Base-by-base conservation (phyloP, 1,284 basidiomycete genomes). In the Papiliotrema laurentii region DNA sequence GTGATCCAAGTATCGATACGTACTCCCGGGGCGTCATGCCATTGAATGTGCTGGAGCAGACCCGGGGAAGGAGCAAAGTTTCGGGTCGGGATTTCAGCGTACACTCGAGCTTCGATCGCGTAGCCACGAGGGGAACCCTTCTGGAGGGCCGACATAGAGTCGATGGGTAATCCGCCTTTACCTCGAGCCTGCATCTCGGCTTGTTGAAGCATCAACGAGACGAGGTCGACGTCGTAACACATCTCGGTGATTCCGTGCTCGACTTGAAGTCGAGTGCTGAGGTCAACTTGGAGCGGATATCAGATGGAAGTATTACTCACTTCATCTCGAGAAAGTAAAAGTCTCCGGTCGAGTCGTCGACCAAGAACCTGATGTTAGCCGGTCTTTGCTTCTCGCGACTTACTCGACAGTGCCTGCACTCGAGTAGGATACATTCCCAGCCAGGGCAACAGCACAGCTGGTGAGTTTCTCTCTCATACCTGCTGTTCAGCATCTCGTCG, bases 241-340 rank as follows among this genome's bases (percentile, higher is more conserved):
- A 72, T 73, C 68, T 86, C 85, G 0, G 83, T 86, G 35, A 87
- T 77, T 1, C 81, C 77, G 58, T 86, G 85, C 68, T 86, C 85
- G 16, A 86, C 84, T 48, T 48, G 53, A 53, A 54, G 45, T 49
- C 55, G 45, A n/a, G n/a, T n/a, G n/a, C n/a, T n/a, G n/a, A n/a
- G n/a, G n/a, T n/a, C n/a, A n/a, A n/a, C n/a, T n/a, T n/a, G n/a
- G n/a, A n/a, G n/a, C n/a, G n/a, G 9, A 21, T 14, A 38, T 41
- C 40, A 47, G 45, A 22, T 1, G 18, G 5, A 11, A 26, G 27
- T 14, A 31, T 22, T 1, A 69, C 46, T 55, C 78, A 80, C 70
- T 85, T 87, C 79, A 86, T 82, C 65, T 87, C 85, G 18, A 87
- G 75, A 59, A 87, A 87, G 73, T 79, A 86, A 68, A 83, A 86